Base-by-base conservation (phyloP, 2,329 filamentous ascomycete species). In the Trichoderma cornu-damae region DNA sequence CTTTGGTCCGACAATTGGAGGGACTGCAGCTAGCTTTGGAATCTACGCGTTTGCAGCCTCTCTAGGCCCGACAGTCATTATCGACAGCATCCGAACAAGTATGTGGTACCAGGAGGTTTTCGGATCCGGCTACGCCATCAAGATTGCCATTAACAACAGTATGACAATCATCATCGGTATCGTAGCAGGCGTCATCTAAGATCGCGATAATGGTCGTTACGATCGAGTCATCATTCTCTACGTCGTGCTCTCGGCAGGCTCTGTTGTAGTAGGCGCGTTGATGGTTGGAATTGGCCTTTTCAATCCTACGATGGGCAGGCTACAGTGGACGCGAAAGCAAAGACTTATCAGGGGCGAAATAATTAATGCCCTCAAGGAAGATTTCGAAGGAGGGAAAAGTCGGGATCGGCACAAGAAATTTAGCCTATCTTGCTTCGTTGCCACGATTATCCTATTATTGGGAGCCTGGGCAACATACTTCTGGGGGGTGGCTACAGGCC, bases 111-210 rank as follows among this genome's bases (percentile, higher is more conserved):
- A 82, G 57, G 79, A 79, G 2, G 79, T 83, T 0, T 86, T 85
- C 58, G 83, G 82, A 0, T 79, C 80, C 0, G 83, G 79, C 0
- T 85, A 85, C 59, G 75, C 80, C 1, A 67, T 84, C 57, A 86
- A 86, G 59, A 77, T 85, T 34, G 79, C 79, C 20, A 80, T 84
- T 64, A 85, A 85, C 64, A 86, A 86, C 66, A 78, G 76, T 28
- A 84, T 84, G 79, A 83, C 75, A 59, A 83, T 85, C 59, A 80
- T 85, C 52, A 72, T 85, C 1, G 73, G 80, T 0, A 77, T 85
- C 42, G 70, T 84, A 18, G 78, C 80, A 0, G 82, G 82, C 1
- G 78, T 78, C 0, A 76, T 86, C 0, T 83, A 86, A 61, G 83
- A 86, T 56, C 71, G 71, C 3, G 80, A 84, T 51, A 64, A 81